Conservation (phyloP, 2,329 filamentous ascomycete species). For the Fusarium nanum region DNA sequence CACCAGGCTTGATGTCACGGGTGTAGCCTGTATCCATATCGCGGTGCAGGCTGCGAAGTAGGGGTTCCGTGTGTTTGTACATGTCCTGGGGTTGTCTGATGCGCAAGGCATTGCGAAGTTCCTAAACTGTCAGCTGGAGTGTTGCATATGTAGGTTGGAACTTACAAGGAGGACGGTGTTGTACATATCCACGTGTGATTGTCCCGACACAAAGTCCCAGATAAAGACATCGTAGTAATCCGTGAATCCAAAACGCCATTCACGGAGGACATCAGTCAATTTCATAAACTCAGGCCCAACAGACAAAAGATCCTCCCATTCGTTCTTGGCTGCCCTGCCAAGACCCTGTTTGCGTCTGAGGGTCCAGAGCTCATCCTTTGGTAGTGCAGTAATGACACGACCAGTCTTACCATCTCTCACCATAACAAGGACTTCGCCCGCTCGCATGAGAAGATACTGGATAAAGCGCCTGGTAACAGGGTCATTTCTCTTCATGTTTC, state of each 20-base stretch:
- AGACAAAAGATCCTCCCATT: conserved; percentile 42
- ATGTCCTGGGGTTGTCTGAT: conserved; percentile 38
- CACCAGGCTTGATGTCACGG: conserved; percentile 42
- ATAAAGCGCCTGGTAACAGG: conserved; percentile 46
- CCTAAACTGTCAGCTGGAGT: conserved; percentile 10
- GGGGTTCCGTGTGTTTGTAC: conserved; percentile 41
- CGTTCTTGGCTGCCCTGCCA: conserved; percentile 45
- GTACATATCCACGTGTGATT: conserved; percentile 28
- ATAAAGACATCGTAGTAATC: conserved; percentile 48
- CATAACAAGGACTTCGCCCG: conserved; percentile 45
- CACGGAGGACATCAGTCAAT: conserved; percentile 38
- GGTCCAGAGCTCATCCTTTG: conserved; percentile 45
- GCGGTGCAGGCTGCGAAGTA: conserved; percentile 39
- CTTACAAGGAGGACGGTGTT: conserved; percentile 37
- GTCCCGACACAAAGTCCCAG: conserved; percentile 45
- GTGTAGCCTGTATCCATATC: conserved; percentile 42
- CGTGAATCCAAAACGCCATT: conserved; percentile 46
- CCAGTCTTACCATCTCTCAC: conserved; percentile 48
- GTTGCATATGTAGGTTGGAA: rapidly evolving
- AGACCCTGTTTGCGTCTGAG: conserved; percentile 42
- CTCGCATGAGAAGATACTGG: conserved; percentile 45
- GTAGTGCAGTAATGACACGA: conserved; percentile 46
- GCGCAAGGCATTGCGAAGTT: conserved; percentile 46
- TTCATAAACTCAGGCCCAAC: conserved; percentile 44
- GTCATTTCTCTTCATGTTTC: conserved; percentile 48